Base-by-base conservation (phyloP, 2,329 filamentous ascomycete genomes). In the Colletotrichum sp. region DNA sequence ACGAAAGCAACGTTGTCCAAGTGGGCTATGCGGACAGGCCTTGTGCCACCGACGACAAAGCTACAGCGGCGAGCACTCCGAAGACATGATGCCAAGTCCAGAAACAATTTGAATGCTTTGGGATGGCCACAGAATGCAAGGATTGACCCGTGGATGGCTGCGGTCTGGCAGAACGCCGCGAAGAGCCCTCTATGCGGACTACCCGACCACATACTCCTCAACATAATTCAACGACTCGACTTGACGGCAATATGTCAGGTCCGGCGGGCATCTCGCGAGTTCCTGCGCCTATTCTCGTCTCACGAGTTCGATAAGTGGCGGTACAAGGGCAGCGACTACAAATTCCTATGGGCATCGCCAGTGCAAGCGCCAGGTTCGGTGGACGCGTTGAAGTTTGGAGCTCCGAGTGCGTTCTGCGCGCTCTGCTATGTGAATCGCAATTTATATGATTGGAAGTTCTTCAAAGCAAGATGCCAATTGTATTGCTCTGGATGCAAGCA, bases 151-250 rank as follows among this genome's bases (percentile, higher is more conserved):
- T 32, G 34, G 18, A 32, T 64, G 13, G 34, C 61, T 13, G 34
- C 61, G 25, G 25, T 64, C 61, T 64, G 34, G 30, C 61, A 39
- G 2, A 64, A 64, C 61, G 61, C 61, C 22, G 36, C 22, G 61
- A 28, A 2, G 34, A 64, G 61, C 61, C 61, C 61, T n/a, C 32
- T 64, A 9, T 34, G 60, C 60, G 30, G 32, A 25, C 32, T 64
- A 10, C 60, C 60, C 30, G 60, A 64, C 60, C 60, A 18, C 4
- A 8, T 39, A n/a, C 60, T 64, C 30, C 60, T 64, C 60, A 32
- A 64, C 60, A 64, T 39, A 9, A 64, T 64, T 15, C 16, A 27
- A 36, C 22, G n/a, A 16, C 61, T 64, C 13, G 61, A 39, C 34
- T 27, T 64, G n/a, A 15, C 13, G 3, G 36, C 34, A 16, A 32